These are phyloP conservation scores for Triticum aestivum DNA, from an alignment of 176 grass and related monocot genomes.

Conservation along the genomic window DNA sequence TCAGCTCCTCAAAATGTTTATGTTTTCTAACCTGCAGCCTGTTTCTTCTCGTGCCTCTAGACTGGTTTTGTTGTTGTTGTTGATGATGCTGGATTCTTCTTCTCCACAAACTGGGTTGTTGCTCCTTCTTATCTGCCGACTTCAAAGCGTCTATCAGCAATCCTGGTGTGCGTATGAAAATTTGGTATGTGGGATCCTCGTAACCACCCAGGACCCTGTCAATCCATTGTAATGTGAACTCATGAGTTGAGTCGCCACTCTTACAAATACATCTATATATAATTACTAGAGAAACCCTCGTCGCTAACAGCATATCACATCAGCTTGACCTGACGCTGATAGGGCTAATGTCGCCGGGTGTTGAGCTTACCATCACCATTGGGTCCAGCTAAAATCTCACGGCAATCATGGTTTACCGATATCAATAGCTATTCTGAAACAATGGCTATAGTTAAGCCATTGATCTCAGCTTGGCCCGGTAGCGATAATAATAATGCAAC, in stretches of 20 bases:
- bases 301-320: too few relatives aligned
- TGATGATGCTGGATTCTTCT: background rate
- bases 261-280: background rate
- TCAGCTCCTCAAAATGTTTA: too few relatives aligned
- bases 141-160: background rate
- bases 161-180: background rate
- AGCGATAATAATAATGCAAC: too few relatives aligned
- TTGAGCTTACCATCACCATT: background rate
- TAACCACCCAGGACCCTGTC: constrained; percentile 15
- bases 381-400: too few relatives aligned
- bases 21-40: background rate
- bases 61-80: background rate
- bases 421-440: too few relatives aligned
- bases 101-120: background rate
- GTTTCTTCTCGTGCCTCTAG: background rate
- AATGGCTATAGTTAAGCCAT: too few relatives aligned
- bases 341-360: too few relatives aligned
- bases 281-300: background rate
- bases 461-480: too few relatives aligned
- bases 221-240: background rate
- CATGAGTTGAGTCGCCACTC: background rate
- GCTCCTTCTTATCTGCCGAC: background rate
- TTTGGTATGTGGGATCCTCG: constrained; percentile 7
- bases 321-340: too few relatives aligned
- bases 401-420: too few relatives aligned